Conservation (phyloP, 2,329 filamentous ascomycete species). For the Colletotrichum sp. region DNA sequence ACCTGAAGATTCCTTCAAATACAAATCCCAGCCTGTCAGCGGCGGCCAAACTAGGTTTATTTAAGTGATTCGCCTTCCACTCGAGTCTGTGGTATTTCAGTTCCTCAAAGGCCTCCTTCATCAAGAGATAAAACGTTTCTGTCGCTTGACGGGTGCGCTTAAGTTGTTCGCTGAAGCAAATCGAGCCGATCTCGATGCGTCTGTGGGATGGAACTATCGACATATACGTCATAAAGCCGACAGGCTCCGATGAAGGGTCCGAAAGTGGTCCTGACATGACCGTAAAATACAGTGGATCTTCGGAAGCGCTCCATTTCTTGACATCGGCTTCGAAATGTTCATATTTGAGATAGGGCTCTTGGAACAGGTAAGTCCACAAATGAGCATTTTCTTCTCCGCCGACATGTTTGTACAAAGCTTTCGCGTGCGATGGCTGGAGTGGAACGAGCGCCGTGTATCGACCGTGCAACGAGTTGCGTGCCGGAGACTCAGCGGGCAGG, state of each 20-base stretch:
- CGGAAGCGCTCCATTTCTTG: slow-evolving; percentile 10
- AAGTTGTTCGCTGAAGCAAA: slow-evolving; percentile 55
- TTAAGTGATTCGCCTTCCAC: slow-evolving; percentile 68
- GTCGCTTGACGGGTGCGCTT: slow-evolving; percentile 61
- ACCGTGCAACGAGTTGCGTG: slow-evolving; percentile 29
- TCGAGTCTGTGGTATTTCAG: slow-evolving; percentile 56
- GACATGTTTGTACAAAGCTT: slow-evolving; percentile 34
- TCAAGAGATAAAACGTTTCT: slow-evolving; percentile 62
- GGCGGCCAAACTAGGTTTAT: slow-evolving; percentile 56
- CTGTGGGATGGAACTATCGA: slow-evolving; percentile 52
- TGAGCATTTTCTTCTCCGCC: slow-evolving; percentile 33
- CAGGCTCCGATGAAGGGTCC: slow-evolving; percentile 31
- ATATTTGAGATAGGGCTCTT: slow-evolving; percentile 24
- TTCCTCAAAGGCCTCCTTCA: slow-evolving; percentile 56
- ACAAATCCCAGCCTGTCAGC: slow-evolving; percentile 63
- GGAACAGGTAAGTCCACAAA: slow-evolving; percentile 39
- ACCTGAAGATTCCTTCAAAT: slow-evolving; percentile 64
- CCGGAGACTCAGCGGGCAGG: too few species aligned
- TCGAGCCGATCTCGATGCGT: slow-evolving; percentile 59
- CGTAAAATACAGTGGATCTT: slow-evolving; percentile 47
- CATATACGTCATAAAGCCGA: slow-evolving; percentile 50
- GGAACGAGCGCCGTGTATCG: slow-evolving; percentile 34
- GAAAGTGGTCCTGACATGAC: slow-evolving; percentile 39
- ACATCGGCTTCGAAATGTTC: slow-evolving; percentile 24
- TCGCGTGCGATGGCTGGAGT: slow-evolving; percentile 28